phyloP scores from a whole-genome alignment of 352 stramenopile species.

The Phytophthora foliorum region DNA sequence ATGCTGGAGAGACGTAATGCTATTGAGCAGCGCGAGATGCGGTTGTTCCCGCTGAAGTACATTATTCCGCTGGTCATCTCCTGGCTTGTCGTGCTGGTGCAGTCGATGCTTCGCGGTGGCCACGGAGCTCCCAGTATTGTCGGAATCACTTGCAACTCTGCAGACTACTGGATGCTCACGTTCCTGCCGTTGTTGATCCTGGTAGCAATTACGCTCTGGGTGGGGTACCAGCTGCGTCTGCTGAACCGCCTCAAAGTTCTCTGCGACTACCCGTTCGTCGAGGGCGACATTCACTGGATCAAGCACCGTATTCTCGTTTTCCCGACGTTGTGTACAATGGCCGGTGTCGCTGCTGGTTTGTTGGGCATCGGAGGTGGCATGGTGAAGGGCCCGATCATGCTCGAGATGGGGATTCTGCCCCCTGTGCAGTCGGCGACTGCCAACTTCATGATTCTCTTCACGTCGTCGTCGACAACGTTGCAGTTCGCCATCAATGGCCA shows the following conservation, averaged over 20 bases:
- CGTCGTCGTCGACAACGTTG: constrained; percentile 94
- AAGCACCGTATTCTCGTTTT: constrained; percentile 90
- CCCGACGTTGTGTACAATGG: constrained; percentile 93
- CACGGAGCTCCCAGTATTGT: constrained; percentile 81
- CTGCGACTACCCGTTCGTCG: constrained; percentile 78
- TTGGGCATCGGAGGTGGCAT: constrained; percentile 98
- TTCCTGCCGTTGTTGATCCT: constrained; percentile 85
- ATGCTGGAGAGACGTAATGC: constrained; percentile 45
- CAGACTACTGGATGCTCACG: constrained; percentile 94
- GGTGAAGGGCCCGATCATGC: constrained; percentile 98
- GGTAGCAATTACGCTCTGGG: constrained; percentile 59
- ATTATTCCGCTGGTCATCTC: constrained; percentile 63
- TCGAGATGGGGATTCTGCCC: constrained; percentile 96
- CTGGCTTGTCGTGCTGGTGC: constrained; percentile 80
- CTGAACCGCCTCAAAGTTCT: constrained; percentile 81
- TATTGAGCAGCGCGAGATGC: constrained; percentile 61
- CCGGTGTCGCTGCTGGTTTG: constrained; percentile 95
- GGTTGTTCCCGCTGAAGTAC: constrained; percentile 65
- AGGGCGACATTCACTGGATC: constrained; percentile 97
- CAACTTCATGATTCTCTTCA: constrained; percentile 93
- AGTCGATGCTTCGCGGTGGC: constrained; percentile 78
- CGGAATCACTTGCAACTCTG: constrained; percentile 94
- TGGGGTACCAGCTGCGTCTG: constrained; percentile 70
- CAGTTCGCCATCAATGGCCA: constrained; percentile 87
- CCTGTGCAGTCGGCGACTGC: constrained; percentile 92